phyloP scores from a whole-genome alignment of 768 basidiomycete species.

The Russula earlei region DNA sequence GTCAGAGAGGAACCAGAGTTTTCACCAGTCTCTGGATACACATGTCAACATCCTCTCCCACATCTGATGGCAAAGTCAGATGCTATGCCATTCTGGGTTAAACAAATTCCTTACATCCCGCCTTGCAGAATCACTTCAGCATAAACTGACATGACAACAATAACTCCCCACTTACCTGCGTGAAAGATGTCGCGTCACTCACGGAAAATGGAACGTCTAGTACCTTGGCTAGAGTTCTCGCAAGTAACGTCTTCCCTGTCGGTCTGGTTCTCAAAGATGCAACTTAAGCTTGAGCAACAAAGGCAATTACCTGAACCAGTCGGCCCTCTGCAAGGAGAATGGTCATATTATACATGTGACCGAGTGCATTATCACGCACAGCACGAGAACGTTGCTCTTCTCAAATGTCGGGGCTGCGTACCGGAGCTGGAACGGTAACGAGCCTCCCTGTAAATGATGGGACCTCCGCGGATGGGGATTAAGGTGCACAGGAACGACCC shows the following conservation, averaged over 20 bases:
- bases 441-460: constrained; percentile 1
- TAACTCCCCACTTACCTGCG: constrained; percentile 46
- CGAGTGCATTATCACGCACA: constrained; percentile 42
- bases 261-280: constrained; percentile 3
- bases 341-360: background rate
- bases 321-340: constrained; percentile 46
- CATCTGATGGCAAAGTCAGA: constrained; percentile 41
- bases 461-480: constrained; percentile 43
- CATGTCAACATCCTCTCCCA: constrained; percentile 95
- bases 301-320: constrained; percentile 63
- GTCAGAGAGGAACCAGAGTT: background rate
- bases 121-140: constrained; percentile 31
- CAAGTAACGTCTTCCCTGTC: constrained; percentile 80
- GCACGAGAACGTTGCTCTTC: constrained; percentile 91
- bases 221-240: constrained; percentile 83
- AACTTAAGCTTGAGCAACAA: background rate
- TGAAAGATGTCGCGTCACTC: constrained; percentile 90
- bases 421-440: constrained; percentile 31
- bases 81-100: background rate
- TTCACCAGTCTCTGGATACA: constrained; percentile 74
- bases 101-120: constrained; percentile 48
- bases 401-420: constrained; percentile 58
- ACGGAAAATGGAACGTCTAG: constrained; percentile 92
- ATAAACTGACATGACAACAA: background rate
- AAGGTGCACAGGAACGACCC: constrained; percentile 44